Conservation (phyloP, 352 stramenopile species). For the Globisporangium cystogenes region DNA sequence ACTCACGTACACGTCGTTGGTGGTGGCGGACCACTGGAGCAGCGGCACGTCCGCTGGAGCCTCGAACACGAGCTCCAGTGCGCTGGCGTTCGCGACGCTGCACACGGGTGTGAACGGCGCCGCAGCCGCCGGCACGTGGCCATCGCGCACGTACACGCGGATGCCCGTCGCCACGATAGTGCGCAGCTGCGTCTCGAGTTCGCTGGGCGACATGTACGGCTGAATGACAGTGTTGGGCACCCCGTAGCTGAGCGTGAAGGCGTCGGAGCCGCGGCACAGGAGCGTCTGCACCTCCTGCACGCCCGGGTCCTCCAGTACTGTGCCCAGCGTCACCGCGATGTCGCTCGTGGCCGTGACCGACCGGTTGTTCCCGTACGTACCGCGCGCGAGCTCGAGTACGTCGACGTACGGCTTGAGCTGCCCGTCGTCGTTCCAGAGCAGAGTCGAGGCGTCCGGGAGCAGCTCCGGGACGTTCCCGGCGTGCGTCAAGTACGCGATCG, state of each 20-base stretch:
- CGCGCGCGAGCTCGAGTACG: conserved; percentile 38
- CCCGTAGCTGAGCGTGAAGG: conserved; percentile 46
- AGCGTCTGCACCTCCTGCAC: conserved; percentile 71
- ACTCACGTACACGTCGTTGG: conserved; percentile 58
- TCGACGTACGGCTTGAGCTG: conserved; percentile 54
- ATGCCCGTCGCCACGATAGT: conserved; percentile 38
- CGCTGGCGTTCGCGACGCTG: conserved; percentile 29
- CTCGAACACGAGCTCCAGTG: conserved; percentile 65
- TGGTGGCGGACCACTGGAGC: conserved; percentile 43
- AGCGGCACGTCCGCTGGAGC: conserved; percentile 37
- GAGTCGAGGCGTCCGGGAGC: conserved; percentile 28
- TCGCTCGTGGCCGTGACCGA: conserved; percentile 43
- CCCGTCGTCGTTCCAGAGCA: conserved; percentile 35
- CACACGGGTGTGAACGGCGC: conserved; percentile 51
- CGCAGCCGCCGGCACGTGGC: conserved; percentile 15
- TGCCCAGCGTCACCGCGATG: conserved; percentile 46
- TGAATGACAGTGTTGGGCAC: conserved; percentile 16
- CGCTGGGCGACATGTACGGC: conserved; percentile 36
- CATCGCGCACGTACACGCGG: conserved; percentile 30
- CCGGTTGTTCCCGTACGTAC: conserved; percentile 66
- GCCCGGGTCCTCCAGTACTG: conserved; percentile 46
- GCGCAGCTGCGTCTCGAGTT: conserved; percentile 50
- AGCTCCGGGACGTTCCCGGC: conserved; percentile 45
- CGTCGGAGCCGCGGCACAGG: conserved; percentile 31
- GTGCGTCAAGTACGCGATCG: conserved; percentile 53